Base-by-base conservation (phyloP, 2,329 filamentous ascomycete genomes). In the Celoporthe dispersa region DNA sequence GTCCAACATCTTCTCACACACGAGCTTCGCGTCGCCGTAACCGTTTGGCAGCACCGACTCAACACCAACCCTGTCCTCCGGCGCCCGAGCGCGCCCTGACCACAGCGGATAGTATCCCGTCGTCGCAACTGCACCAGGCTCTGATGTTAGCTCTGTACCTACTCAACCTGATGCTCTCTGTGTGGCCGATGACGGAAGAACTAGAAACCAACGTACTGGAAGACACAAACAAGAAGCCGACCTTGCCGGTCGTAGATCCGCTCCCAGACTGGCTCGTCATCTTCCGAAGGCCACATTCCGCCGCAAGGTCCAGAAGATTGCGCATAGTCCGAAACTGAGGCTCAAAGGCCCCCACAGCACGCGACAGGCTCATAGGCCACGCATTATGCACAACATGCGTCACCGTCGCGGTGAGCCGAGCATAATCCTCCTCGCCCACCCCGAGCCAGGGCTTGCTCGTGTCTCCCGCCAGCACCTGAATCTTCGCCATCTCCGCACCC, bases 301-400 rank as follows among this genome's bases (percentile, higher is more conserved):
- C 66, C 28, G 83, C 83, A 2, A 88, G 76, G 41, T 84, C 77
- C 11, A 88, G 72, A 12, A 88, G 75, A 71, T 84, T 83, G 2
- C 79, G 78, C 79, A 88, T 81, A 16, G 80, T 77, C 4, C 79
- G 73, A 64, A 87, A 80, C 72, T 86, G 84, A 0, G 79, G 51
- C 69, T 83, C 81, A 66, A 83, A 85, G 1, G 74, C 77, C 2
- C 69, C 64, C 0, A 85, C 6, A 0, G 81, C 75, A 11, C 82
- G 77, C 57, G 77, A 84, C 12, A 75, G 74, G 68, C 78, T 83
- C 83, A 87, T 86, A 1, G 81, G 81, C 84, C 84, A 87, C 0
- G 84, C 85, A 65, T 83, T 85, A 74, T 87, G 85, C 31, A 86
- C 71, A 55, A 88, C 81, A 70, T 86, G 82, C 0, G 86, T 88